Conservation (phyloP, 2,329 filamentous ascomycete genomes). For the Chrysoporthe cubensis region DNA sequence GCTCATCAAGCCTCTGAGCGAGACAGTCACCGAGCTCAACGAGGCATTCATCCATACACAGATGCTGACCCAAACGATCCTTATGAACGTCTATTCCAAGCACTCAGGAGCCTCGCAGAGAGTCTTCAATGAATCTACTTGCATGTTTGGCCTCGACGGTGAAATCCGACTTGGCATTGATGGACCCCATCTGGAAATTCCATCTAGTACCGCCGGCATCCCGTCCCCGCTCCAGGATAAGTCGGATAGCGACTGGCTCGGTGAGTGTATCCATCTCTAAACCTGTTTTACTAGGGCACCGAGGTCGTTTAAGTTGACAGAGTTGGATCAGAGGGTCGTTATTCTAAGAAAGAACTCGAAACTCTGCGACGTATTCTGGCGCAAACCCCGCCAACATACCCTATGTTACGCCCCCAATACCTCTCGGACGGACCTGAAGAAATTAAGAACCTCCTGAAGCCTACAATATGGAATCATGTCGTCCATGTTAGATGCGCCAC, state of each 20-base stretch:
- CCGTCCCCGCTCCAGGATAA: background rate
- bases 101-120: background rate
- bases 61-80: background rate
- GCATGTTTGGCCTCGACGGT: background rate
- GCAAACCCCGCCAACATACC: conserved; percentile 3
- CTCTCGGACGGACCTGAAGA: background rate
- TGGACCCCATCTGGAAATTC: background rate
- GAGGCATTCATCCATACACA: conserved; percentile 3
- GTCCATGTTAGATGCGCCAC: background rate
- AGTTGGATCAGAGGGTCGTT: background rate
- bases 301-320: background rate
- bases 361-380: background rate
- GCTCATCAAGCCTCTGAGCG: background rate
- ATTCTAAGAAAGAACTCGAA: background rate
- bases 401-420: background rate
- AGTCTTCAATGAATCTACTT: background rate
- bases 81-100: background rate
- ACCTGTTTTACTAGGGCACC: too few relatives aligned
- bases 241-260: conserved; percentile 6
- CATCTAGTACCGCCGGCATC: background rate
- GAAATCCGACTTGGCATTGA: background rate
- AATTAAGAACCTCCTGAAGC: background rate
- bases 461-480: background rate
- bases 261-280: background rate
- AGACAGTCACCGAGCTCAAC: background rate